Evolutionary conservation across 495 filamentous ascomycete species (phyloP).

Genomic region (Lineolata rhizophorae): DNA sequence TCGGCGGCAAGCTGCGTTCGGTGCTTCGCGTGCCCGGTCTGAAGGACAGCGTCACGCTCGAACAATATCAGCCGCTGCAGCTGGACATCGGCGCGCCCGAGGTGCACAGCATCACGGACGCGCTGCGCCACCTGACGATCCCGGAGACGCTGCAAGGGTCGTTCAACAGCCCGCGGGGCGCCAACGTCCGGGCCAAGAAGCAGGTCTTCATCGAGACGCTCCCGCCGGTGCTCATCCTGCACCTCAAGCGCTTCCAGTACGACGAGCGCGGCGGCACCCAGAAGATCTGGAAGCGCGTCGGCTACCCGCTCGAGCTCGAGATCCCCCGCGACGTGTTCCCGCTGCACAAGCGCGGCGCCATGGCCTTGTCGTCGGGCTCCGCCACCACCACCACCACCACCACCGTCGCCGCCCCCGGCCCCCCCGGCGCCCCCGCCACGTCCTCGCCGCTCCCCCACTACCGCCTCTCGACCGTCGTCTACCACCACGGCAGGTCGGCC

Average conservation of each 20-base stretch:
- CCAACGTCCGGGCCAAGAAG: slow-evolving; percentile 60
- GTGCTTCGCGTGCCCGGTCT: slow-evolving; percentile 73
- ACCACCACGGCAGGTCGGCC: slow-evolving; percentile 92
- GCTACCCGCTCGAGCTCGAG: slow-evolving; percentile 83
- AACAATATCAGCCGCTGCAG: slow-evolving; percentile 86
- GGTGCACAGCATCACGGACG: slow-evolving; percentile 78
- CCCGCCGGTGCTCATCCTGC: slow-evolving; percentile 80
- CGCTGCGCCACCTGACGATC: slow-evolving; percentile 61
- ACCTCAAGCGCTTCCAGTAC: slow-evolving; percentile 94
- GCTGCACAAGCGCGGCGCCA: slow-evolving; percentile 39
- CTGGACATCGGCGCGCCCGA: slow-evolving; percentile 76
- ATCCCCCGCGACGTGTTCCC: slow-evolving; percentile 88
- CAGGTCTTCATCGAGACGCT: slow-evolving; percentile 88
- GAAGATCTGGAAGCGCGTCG: slow-evolving; percentile 97
- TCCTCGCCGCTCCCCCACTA: slow-evolving; percentile 45
- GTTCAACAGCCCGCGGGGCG: slow-evolving; percentile 62
- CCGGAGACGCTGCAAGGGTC: slow-evolving; percentile 71
- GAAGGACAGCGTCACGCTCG: slow-evolving; percentile 73
- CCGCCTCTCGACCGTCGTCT: slow-evolving; percentile 73
- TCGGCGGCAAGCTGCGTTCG: slow-evolving; percentile 78
- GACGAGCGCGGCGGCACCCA: slow-evolving; percentile 76
- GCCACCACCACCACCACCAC: no score
- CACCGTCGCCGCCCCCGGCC: no score
- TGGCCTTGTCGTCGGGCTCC: slow-evolving; percentile 38
- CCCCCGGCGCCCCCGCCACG: no score